Conservation (phyloP, 768 basidiomycete genomes). For the Hypsizygus marmoreus region DNA sequence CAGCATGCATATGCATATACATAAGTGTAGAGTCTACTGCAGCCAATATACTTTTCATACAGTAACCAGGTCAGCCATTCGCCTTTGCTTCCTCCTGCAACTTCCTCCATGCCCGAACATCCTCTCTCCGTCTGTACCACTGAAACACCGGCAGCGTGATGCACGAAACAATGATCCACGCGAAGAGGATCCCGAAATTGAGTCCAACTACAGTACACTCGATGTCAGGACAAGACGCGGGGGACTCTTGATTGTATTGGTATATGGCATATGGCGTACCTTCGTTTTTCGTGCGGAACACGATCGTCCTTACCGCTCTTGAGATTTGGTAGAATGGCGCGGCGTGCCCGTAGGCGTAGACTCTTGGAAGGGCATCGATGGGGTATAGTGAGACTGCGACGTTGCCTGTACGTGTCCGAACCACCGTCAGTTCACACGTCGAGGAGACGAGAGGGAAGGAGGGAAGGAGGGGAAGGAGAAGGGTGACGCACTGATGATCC, state of each 20-base stretch:
- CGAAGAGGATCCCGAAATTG: constrained; percentile 54
- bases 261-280: constrained; percentile 31
- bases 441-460: background rate
- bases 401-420: constrained; percentile 34
- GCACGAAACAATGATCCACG: constrained; percentile 52
- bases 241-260: background rate
- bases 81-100: constrained; percentile 4
- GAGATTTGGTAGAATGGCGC: constrained; percentile 66
- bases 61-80: too few species aligned
- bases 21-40: too few species aligned
- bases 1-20: too few species aligned
- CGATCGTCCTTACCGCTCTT: constrained; percentile 49
- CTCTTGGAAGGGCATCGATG: constrained; percentile 43
- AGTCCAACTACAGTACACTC: constrained; percentile 40
- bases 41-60: too few species aligned
- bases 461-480: too few species aligned
- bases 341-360: constrained; percentile 57
- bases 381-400: constrained; percentile 53
- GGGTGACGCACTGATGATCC: constrained; percentile 55
- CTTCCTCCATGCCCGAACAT: constrained; percentile 8
- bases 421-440: background rate
- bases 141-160: constrained; percentile 50
- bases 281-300: constrained; percentile 55
- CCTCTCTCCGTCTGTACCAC: constrained; percentile 26
- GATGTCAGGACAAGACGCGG: background rate